These are phyloP conservation scores for Fusarium odoratissimum DNA, from an alignment of 2,329 filamentous ascomycete species.

Conservation along the genomic window DNA sequence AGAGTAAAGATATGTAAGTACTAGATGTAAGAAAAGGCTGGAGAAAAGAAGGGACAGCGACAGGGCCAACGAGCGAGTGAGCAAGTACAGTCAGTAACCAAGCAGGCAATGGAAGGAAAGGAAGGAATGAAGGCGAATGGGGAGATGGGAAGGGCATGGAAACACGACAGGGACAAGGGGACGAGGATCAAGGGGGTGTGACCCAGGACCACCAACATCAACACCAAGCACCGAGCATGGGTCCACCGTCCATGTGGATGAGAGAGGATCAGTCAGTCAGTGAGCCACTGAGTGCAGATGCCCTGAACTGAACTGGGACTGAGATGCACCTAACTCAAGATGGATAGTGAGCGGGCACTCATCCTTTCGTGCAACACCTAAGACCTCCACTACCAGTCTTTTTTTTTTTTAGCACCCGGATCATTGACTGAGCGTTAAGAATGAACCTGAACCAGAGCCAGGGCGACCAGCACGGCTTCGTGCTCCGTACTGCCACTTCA, in stretches of 20 bases:
- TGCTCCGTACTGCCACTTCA: slow-evolving; percentile 22
- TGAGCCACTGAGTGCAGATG: background rate
- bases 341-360: slow-evolving; percentile 30
- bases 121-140: slow-evolving; percentile 47
- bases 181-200: slow-evolving; percentile 37
- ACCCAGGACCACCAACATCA: slow-evolving; percentile 10
- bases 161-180: slow-evolving; percentile 50
- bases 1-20: slow-evolving; percentile 40
- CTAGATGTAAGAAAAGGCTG: slow-evolving; percentile 44
- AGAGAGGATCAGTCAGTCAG: slow-evolving; percentile 8
- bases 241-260: slow-evolving; percentile 9
- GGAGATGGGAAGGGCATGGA: slow-evolving; percentile 48
- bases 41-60: slow-evolving; percentile 47
- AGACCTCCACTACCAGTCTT: background rate
- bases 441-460: slow-evolving; percentile 12
- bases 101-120: slow-evolving; percentile 39
- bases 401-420: slow-evolving; percentile 22
- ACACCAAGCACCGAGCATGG: slow-evolving; percentile 10
- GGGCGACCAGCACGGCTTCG: slow-evolving; percentile 22
- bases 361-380: slow-evolving; percentile 25
- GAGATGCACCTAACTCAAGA: slow-evolving; percentile 32
- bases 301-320: slow-evolving; percentile 25
- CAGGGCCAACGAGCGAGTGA: slow-evolving; percentile 39
- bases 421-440: slow-evolving; percentile 9
- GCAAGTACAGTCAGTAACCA: background rate